A percentile compares a stretch with the other conserved stretches of the same genome.
These are phyloP conservation scores for Verticillium isaacii DNA, from an alignment of 2,329 filamentous ascomycete species.

Conservation along the genomic window DNA sequence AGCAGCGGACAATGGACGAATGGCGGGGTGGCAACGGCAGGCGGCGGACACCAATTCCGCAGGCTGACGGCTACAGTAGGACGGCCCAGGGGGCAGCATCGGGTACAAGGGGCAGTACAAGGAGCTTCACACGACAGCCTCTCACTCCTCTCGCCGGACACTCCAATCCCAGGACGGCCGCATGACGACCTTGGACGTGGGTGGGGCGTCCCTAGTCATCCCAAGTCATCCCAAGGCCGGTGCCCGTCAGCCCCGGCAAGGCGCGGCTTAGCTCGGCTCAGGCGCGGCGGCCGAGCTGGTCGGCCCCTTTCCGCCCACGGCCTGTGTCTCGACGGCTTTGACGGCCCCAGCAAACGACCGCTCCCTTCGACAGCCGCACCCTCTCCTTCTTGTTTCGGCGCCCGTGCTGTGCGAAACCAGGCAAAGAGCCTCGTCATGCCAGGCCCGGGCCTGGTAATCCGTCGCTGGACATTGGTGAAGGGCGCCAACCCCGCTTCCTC, in stretches of 20 bases:
- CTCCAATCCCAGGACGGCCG: not conserved
- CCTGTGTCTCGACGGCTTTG: not conserved
- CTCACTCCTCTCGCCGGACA: not conserved
- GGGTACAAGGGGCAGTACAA: not conserved
- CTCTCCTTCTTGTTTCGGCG: slow-evolving; percentile 11
- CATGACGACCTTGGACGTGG: not conserved
- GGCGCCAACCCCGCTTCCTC: not conserved
- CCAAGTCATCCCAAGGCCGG: not conserved
- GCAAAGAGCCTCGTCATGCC: slow-evolving; percentile 4
- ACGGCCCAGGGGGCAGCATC: slow-evolving; percentile 4
- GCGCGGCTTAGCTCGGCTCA: slow-evolving; percentile 34
- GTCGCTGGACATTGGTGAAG: not conserved
- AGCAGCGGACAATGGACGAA: not conserved
- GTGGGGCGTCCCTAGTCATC: not conserved
- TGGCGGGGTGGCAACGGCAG: not conserved
- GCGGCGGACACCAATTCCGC: slow-evolving; percentile 8
- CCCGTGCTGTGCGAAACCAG: slow-evolving; percentile 3
- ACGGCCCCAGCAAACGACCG: slow-evolving; percentile 1
- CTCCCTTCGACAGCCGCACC: slow-evolving; percentile 8
- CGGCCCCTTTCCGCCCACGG: slow-evolving; percentile 15
- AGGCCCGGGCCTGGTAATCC: not conserved
- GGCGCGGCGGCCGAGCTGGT: slow-evolving; percentile 7
- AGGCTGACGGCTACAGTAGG: slow-evolving; percentile 10
- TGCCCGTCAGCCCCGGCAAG: slow-evolving; percentile 23
- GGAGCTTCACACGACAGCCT: not conserved